phyloP scores from a whole-genome alignment of 2,329 filamentous ascomycete species.

The Davidsoniella eucalypti region DNA sequence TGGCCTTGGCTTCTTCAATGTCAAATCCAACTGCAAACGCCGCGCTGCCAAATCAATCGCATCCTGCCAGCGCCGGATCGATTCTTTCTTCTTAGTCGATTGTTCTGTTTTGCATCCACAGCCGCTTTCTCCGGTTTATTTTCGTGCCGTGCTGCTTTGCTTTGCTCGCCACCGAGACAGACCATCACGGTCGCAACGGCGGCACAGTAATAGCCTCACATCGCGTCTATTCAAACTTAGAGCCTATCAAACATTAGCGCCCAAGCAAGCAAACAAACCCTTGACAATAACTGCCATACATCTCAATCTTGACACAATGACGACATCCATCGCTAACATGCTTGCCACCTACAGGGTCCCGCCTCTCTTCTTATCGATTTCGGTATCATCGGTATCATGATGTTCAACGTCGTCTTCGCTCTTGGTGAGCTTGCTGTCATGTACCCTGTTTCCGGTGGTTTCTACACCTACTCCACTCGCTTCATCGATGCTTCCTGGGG shows the following conservation, averaged over 20 bases:
- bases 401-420: constrained; percentile 44
- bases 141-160: no score
- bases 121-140: no score
- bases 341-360: constrained; percentile 19
- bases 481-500: constrained; percentile 47
- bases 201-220: no score
- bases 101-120: no score
- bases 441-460: constrained; percentile 45
- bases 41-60: background rate
- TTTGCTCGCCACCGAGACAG: no score
- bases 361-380: constrained; percentile 33
- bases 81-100: no score
- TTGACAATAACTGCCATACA: no score
- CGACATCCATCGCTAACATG: constrained; percentile 2
- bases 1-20: background rate
- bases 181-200: no score
- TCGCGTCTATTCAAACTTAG: no score
- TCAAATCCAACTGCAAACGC: background rate
- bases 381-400: constrained; percentile 40
- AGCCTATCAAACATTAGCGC: no score
- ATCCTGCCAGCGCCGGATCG: constrained; percentile 4
- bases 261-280: no score
- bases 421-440: constrained; percentile 45
- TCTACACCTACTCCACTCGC: constrained; percentile 44
- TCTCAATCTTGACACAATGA: no score